Evolutionary conservation across 768 basidiomycete species (phyloP), one percentile per base, ranked within the genome.

Genomic region (Clitopilus hobsonii): DNA sequence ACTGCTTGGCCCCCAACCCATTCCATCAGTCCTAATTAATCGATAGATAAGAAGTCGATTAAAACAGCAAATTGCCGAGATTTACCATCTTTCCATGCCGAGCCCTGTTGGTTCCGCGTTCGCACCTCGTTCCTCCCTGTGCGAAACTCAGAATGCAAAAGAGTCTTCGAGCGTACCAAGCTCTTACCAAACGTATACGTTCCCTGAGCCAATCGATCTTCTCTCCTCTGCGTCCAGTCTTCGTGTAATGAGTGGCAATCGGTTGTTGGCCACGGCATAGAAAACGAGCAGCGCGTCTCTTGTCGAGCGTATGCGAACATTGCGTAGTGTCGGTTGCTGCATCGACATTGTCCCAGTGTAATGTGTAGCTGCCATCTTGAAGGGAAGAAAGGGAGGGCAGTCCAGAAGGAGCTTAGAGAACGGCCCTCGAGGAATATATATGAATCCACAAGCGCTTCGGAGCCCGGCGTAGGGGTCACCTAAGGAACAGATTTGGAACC

Each of bases 1-100:
- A 91, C 89, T 80, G 66, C 88, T 89, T 13, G 90, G 88, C 26
- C 89, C 88, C 90, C 90, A 92, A 48, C 88, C 86, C 81, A 91
- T 87, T 32, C 89, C 76, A 62, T 80, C 74, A 57, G 78, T 78
- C 76, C 75, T 79, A 53, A 51, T 32, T 36, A 26, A 57, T 23
- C 51, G 38, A 56, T 45, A 45, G 41, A 45, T 45, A 45, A 45
- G 41, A 45, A 2, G 41, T 45, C 11, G 41, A 45, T 45, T 45
- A 45, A 45, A 45, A 18, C 41, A 20, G 41, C 41, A 11, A 45
- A 45, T 45, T 45, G 41, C 41, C 41, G 41, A 23, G 41, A 45
- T 45, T 45, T 63, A 83, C 86, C 91, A 91, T 68, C 90, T 78
- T 62, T 92, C 91, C 86, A 93, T 93, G 30, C 90, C 90, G 48